Conservation (phyloP, 139 green algal species). For the Closterium sp. region DNA sequence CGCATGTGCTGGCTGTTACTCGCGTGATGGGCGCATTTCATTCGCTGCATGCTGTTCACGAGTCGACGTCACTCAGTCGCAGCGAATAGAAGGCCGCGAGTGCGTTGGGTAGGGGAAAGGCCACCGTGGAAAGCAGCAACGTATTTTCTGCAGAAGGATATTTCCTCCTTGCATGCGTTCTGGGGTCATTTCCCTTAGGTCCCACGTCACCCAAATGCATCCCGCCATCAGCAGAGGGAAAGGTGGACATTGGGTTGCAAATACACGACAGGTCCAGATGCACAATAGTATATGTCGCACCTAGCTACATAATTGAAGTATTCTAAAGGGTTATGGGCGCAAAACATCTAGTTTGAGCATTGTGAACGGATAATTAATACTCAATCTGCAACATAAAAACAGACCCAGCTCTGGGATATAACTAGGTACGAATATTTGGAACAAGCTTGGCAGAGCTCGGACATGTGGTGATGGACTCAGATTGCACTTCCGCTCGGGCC, state of each 20-base stretch:
- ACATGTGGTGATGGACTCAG: too few relatives aligned
- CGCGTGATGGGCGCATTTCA: neutral
- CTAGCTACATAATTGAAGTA: too few relatives aligned
- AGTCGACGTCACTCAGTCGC: neutral
- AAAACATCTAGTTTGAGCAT: too few relatives aligned
- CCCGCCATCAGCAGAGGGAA: neutral
- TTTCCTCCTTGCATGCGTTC: neutral
- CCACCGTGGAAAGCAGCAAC: neutral
- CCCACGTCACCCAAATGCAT: neutral
- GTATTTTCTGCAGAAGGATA: neutral
- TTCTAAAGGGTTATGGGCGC: too few relatives aligned
- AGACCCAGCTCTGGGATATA: too few relatives aligned
- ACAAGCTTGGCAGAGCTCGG: too few relatives aligned
- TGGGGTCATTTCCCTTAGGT: neutral
- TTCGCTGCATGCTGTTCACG: neutral
- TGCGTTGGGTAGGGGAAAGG: too few relatives aligned
- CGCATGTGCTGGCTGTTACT: neutral
- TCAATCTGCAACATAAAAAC: too few relatives aligned
- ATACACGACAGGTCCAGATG: neutral
- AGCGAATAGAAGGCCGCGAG: neutral
- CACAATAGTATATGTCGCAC: neutral
- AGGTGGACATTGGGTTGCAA: neutral
- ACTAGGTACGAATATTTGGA: too few relatives aligned
- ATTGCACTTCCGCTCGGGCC: too few relatives aligned
- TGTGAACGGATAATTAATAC: too few relatives aligned